These are phyloP conservation scores for Nemania sp. DNA, from an alignment of 2,329 filamentous ascomycete genomes.

Conservation along the genomic window DNA sequence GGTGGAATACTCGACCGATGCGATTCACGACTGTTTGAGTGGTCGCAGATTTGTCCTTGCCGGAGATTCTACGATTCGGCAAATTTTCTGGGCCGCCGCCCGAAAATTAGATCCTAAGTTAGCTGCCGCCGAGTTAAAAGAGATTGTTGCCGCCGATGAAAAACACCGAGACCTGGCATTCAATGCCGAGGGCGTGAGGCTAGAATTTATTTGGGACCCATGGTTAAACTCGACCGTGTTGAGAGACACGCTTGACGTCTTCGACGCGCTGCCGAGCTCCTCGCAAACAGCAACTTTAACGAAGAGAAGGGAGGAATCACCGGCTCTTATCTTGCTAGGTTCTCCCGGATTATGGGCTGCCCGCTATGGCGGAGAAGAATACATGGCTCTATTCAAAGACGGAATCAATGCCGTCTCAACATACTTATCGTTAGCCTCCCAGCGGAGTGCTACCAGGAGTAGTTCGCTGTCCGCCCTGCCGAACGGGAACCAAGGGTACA, in stretches of 20 bases:
- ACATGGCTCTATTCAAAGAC: slow-evolving; percentile 49
- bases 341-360: slow-evolving; percentile 59
- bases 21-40: slow-evolving; percentile 56
- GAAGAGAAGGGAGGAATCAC: slow-evolving; percentile 36
- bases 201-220: slow-evolving; percentile 66
- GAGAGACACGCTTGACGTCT: slow-evolving; percentile 45
- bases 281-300: slow-evolving; percentile 24
- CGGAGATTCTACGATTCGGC: slow-evolving; percentile 62
- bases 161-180: slow-evolving; percentile 52
- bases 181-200: slow-evolving; percentile 46
- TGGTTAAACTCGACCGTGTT: slow-evolving; percentile 57
- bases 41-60: slow-evolving; percentile 59
- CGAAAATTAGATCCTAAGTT: slow-evolving; percentile 49
- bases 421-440: slow-evolving; percentile 37
- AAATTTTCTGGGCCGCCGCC: slow-evolving; percentile 62
- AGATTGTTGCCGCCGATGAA: slow-evolving; percentile 35
- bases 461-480: slow-evolving; percentile 26
- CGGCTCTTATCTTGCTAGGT: slow-evolving; percentile 55
- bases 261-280: slow-evolving; percentile 31
- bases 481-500: slow-evolving; percentile 13
- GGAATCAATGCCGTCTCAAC: slow-evolving; percentile 50
- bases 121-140: slow-evolving; percentile 42
- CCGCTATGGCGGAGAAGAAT: slow-evolving; percentile 50
- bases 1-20: slow-evolving; percentile 55
- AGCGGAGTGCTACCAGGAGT: slow-evolving; percentile 19